Evolutionary conservation across 202 grass and related monocot genomes (phyloP).

Genomic region (Carex sylvatica): DNA sequence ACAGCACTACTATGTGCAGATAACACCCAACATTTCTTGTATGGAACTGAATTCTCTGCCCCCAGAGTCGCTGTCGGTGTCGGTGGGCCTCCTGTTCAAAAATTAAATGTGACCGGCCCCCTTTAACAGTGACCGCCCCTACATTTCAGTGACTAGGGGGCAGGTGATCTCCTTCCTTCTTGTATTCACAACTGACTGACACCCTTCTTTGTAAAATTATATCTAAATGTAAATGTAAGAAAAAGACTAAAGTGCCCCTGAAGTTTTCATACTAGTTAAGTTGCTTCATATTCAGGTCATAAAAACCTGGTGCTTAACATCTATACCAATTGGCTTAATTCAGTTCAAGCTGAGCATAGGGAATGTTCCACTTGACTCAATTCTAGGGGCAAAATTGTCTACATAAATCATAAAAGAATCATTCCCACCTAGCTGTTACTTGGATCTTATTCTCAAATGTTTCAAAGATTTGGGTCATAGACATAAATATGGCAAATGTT

Average conservation of each 20-base stretch:
- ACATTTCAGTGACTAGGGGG: no score
- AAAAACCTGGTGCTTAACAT: slow-evolving; percentile 2
- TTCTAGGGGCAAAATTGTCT: neutral
- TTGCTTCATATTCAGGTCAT: neutral
- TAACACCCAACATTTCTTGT: neutral
- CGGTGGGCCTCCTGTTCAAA: no score
- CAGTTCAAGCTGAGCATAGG: neutral
- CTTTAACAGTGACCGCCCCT: no score
- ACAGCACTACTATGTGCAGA: neutral
- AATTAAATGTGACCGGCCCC: no score
- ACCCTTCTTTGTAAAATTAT: neutral
- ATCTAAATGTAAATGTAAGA: neutral
- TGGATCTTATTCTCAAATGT: neutral
- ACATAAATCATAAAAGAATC: neutral
- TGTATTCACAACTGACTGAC: neutral
- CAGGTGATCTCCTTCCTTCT: no score
- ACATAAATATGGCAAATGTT: neutral
- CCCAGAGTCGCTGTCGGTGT: no score
- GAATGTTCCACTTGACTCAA: neutral
- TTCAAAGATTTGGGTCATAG: neutral
- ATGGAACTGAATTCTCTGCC: no score
- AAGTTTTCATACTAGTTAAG: neutral
- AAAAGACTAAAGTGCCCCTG: neutral
- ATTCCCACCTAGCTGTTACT: neutral
- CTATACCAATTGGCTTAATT: neutral